A percentile compares a stretch with the other conserved stretches of the same genome.
Evolutionary conservation across 129 eudicot genomes (phyloP).

Genomic region (Centrapalus pauciflorus): DNA sequence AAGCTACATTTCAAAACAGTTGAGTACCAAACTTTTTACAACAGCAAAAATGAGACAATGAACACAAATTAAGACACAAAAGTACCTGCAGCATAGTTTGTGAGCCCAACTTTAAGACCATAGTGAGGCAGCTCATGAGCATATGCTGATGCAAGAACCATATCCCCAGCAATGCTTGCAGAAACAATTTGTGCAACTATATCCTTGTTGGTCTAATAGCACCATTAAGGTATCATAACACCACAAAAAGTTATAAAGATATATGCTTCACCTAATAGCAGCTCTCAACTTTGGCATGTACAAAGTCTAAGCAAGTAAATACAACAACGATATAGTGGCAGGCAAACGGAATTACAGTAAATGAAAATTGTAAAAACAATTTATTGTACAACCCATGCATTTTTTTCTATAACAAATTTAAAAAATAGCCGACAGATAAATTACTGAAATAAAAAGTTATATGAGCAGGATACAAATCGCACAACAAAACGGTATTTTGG

Average conservation of each 20-base stretch:
- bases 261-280: too few species aligned
- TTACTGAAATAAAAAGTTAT: not conserved
- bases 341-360: not conserved
- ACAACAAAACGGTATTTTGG: slow-evolving; percentile 52
- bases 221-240: slow-evolving; percentile 30
- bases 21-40: not conserved
- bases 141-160: slow-evolving; percentile 53
- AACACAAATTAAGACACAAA: not conserved
- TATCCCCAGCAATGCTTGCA: slow-evolving; percentile 59
- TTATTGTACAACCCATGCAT: not conserved
- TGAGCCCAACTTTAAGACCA: slow-evolving; percentile 59
- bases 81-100: slow-evolving; percentile 55
- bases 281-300: not conserved
- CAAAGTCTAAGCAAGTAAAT: not conserved
- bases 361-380: not conserved
- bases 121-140: slow-evolving; percentile 50
- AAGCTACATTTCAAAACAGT: slow-evolving; percentile 11
- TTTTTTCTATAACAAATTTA: not conserved
- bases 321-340: not conserved
- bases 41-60: not conserved
- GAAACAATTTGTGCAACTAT: slow-evolving; percentile 47
- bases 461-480: slow-evolving; percentile 47
- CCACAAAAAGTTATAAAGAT: not conserved
- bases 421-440: not conserved
- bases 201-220: slow-evolving; percentile 45